Conservation (phyloP, 108 stramenopile species). For the Poteriospumella lacustris region DNA sequence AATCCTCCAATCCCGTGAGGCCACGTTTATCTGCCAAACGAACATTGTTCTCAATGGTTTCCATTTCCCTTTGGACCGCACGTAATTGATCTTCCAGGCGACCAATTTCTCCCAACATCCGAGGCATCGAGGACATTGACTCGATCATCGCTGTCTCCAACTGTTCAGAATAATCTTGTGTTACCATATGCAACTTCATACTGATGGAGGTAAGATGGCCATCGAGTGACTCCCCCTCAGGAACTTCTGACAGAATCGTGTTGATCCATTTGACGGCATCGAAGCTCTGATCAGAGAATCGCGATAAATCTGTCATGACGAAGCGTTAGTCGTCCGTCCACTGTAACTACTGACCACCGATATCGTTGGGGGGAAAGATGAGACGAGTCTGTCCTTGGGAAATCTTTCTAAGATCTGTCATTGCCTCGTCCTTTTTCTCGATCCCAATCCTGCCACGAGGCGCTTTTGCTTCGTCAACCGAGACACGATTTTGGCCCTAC, state of each 20-base stretch:
- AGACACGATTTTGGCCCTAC: no score
- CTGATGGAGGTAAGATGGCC: neutral
- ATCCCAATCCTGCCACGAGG: no score
- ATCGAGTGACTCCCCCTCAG: neutral
- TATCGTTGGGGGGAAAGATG: no score
- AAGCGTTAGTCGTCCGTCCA: no score
- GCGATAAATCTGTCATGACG: constrained; percentile 17
- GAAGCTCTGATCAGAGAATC: neutral
- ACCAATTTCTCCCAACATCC: constrained; percentile 5
- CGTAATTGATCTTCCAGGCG: constrained; percentile 9
- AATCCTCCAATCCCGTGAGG: constrained; percentile 5
- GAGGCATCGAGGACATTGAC: constrained; percentile 17
- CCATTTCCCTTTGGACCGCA: neutral
- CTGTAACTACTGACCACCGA: no score
- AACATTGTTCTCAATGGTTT: neutral
- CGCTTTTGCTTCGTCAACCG: no score
- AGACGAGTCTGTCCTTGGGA: no score
- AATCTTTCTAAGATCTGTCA: no score
- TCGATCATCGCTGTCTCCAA: constrained; percentile 16
- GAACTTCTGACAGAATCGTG: neutral
- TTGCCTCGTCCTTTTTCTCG: no score
- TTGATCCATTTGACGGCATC: constrained; percentile 15
- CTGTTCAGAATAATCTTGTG: constrained; percentile 25
- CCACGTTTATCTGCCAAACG: neutral
- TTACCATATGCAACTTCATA: neutral